These are phyloP conservation scores for Yarrowia sp. DNA, from an alignment of 805 yeast species.

Conservation along the genomic window DNA sequence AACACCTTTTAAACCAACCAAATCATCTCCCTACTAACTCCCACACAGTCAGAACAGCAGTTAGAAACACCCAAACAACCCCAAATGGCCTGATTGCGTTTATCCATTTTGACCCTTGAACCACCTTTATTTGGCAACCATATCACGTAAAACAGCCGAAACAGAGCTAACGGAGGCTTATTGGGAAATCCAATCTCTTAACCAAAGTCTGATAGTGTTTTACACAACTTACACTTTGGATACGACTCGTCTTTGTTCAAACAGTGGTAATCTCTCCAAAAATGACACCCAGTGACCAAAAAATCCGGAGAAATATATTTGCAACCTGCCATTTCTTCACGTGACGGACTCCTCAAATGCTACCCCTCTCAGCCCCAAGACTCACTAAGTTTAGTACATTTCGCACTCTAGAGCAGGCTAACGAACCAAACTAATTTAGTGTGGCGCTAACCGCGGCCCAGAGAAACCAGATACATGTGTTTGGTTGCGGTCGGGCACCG, in stretches of 20 bases:
- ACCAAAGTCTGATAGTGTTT: not conserved
- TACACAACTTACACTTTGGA: not conserved
- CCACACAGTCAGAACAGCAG: too few species aligned
- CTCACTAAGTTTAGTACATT: constrained; percentile 5
- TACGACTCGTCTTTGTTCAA: not conserved
- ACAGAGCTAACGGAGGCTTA: not conserved
- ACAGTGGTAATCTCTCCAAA: too few species aligned
- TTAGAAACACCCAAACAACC: too few species aligned
- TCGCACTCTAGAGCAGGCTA: constrained; percentile 18
- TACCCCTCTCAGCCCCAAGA: constrained; percentile 17
- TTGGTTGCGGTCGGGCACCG: not conserved
- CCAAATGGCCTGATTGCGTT: not conserved
- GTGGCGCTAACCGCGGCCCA: constrained; percentile 9
- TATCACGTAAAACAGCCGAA: not conserved
- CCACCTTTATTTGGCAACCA: not conserved
- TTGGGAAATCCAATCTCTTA: not conserved
- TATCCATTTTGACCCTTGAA: not conserved
- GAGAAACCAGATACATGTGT: not conserved
- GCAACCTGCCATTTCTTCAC: not conserved
- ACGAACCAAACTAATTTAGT: not conserved
- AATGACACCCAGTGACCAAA: too few species aligned
- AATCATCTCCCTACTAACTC: too few species aligned
- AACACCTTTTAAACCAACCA: too few species aligned
- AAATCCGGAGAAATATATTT: too few species aligned
- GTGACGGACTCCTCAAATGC: not conserved